A percentile compares a stretch with the other conserved stretches of the same genome.
phyloP scores from a whole-genome alignment of 805 yeast genomes.

The Pichia californica region DNA sequence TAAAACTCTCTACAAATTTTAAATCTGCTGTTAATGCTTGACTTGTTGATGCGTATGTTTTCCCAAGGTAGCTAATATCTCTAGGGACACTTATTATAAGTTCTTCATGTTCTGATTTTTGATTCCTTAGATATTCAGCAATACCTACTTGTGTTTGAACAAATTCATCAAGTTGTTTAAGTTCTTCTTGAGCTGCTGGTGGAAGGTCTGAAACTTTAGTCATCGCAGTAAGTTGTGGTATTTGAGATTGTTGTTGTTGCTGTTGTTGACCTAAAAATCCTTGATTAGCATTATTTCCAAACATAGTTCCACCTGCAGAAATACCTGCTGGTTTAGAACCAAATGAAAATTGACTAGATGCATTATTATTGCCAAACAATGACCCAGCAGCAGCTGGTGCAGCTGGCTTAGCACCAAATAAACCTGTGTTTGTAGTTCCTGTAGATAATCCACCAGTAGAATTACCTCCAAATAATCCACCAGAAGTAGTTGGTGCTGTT shows the following conservation, averaged over 20 bases:
- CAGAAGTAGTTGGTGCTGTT: constrained; percentile 8
- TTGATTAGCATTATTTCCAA: constrained; percentile 3
- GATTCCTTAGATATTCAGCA: constrained; percentile 60
- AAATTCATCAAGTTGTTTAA: constrained; percentile 64
- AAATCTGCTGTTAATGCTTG: constrained; percentile 52
- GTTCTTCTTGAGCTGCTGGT: constrained; percentile 57
- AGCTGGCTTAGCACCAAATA: constrained; percentile 17
- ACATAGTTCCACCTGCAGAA: constrained; percentile 17
- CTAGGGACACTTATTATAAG: constrained; percentile 66
- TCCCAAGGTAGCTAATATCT: constrained; percentile 58
- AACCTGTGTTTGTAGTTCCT: constrained; percentile 13
- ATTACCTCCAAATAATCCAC: constrained; percentile 18
- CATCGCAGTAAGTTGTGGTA: constrained; percentile 57
- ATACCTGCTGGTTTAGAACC: constrained; percentile 14
- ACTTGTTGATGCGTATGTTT: constrained; percentile 55
- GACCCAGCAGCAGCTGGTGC: constrained; percentile 6
- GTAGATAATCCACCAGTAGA: constrained; percentile 19
- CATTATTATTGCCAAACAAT: constrained; percentile 13
- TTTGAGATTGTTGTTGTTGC: constrained; percentile 36
- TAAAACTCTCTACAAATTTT: constrained; percentile 39
- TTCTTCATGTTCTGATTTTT: constrained; percentile 54
- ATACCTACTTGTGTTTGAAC: constrained; percentile 69
- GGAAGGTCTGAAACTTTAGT: constrained; percentile 72
- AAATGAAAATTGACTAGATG: constrained; percentile 19
- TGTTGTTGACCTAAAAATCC: constrained; percentile 11